phyloP scores from a whole-genome alignment of 768 basidiomycete species.

The Hirschioporus abietinus region DNA sequence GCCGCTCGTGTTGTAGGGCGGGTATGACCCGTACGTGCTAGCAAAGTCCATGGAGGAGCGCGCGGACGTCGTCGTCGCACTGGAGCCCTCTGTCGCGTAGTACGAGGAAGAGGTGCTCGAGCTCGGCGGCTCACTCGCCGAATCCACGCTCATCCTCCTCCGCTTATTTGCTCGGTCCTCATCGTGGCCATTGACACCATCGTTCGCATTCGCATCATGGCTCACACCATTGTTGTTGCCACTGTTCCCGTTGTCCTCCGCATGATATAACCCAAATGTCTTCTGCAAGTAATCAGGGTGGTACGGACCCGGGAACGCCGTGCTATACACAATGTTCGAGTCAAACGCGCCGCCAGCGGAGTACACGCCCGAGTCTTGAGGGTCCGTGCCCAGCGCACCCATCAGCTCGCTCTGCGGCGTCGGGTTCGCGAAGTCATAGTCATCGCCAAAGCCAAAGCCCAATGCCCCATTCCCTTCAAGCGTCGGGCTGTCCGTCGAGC shows the following conservation, averaged over 20 bases:
- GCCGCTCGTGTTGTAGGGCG: background rate
- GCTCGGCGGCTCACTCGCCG: slow-evolving; percentile 46
- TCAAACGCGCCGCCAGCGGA: slow-evolving; percentile 26
- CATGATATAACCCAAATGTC: slow-evolving; percentile 47
- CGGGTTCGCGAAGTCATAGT: slow-evolving; percentile 35
- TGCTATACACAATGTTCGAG: slow-evolving; percentile 29
- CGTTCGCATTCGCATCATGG: slow-evolving; percentile 2
- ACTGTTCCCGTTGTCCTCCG: slow-evolving; percentile 28
- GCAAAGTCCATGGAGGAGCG: slow-evolving; percentile 55
- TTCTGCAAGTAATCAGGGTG: slow-evolving; percentile 67
- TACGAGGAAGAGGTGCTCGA: slow-evolving; percentile 62
- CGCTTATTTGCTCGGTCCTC: slow-evolving; percentile 54
- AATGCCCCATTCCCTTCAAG: slow-evolving; percentile 51
- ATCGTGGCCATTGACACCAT: slow-evolving; percentile 21
- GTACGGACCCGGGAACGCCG: slow-evolving; percentile 61
- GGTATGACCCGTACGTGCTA: background rate
- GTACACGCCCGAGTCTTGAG: slow-evolving; percentile 21
- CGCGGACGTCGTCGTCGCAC: slow-evolving; percentile 53
- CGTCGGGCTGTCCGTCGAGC: slow-evolving; percentile 41
- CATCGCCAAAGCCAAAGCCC: slow-evolving; percentile 11
- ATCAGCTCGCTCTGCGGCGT: slow-evolving; percentile 48
- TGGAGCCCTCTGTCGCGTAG: slow-evolving; percentile 49
- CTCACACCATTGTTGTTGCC: background rate
- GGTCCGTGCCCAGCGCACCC: slow-evolving; percentile 36
- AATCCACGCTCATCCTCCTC: slow-evolving; percentile 60